Conservation (phyloP, 495 filamentous ascomycete genomes). For the Xylaria nigripes region DNA sequence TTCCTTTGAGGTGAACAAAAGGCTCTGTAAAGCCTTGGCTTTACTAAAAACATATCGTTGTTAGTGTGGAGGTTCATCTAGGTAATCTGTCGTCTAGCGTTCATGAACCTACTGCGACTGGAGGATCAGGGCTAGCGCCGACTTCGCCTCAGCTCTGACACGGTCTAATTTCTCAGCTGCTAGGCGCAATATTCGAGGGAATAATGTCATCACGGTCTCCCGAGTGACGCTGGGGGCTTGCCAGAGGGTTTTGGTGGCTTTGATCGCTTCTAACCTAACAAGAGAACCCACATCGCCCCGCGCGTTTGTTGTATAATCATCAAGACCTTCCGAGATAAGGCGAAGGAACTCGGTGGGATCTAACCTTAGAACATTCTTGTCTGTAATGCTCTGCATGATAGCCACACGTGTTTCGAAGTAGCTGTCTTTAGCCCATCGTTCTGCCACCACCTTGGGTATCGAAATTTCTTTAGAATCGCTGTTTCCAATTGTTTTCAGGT, state of each 20-base stretch:
- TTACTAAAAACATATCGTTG: conserved; percentile 18
- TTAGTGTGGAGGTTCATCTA: not conserved
- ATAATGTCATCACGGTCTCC: conserved; percentile 23
- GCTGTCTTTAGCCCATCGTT: conserved; percentile 36
- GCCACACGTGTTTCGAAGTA: conserved; percentile 52
- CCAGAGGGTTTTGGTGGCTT: conserved; percentile 46
- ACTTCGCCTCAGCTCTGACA: conserved; percentile 61
- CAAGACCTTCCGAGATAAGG: conserved; percentile 48
- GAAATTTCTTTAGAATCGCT: not conserved
- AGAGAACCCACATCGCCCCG: conserved; percentile 84
- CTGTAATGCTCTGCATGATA: conserved; percentile 52
- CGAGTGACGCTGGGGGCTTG: conserved; percentile 13
- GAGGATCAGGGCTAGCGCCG: conserved; percentile 32
- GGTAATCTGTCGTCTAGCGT: not conserved
- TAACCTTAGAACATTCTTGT: conserved; percentile 32
- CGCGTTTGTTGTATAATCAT: conserved; percentile 83
- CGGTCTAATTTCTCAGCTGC: conserved; percentile 85
- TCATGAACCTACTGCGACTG: conserved; percentile 23
- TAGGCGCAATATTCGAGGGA: conserved; percentile 53
- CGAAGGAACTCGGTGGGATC: conserved; percentile 27
- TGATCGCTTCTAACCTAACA: conserved; percentile 68
- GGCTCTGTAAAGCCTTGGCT: conserved; percentile 17
- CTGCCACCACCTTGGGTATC: conserved; percentile 16
- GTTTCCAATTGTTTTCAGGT: not conserved
- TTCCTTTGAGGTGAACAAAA: conserved; percentile 40